Percentiles rank a stretch among this genome's conserved stretches.
These are phyloP conservation scores for Echria macrotheca DNA, from an alignment of 495 filamentous ascomycete genomes.

Conservation along the genomic window DNA sequence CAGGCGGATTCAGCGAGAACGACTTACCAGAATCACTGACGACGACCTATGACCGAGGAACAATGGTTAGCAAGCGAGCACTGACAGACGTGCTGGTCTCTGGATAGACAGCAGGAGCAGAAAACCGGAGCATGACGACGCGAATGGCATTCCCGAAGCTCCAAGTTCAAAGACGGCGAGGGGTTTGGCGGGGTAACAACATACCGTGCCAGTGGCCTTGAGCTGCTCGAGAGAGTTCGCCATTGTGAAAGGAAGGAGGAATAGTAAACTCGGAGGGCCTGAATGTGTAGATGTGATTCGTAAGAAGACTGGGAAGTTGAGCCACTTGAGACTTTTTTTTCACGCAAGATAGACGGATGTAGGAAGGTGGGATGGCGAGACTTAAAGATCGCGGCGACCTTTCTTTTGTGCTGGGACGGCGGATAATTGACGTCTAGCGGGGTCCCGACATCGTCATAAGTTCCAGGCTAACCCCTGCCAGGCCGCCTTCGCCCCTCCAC, in stretches of 20 bases:
- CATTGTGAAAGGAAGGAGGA: constrained; percentile 49
- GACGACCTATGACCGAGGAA: constrained; percentile 56
- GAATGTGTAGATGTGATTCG: too few relatives aligned
- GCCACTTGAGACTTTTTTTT: too few relatives aligned
- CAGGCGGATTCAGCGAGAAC: background rate
- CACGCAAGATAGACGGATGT: too few relatives aligned
- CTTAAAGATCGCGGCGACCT: constrained; percentile 4
- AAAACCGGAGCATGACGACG: constrained; percentile 2
- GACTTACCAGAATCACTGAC: constrained; percentile 92
- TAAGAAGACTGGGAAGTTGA: too few relatives aligned
- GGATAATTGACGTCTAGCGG: constrained; percentile 11
- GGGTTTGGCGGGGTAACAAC: constrained; percentile 48
- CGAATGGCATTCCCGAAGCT: constrained; percentile 5
- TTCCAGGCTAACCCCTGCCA: background rate
- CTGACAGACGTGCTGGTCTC: too few relatives aligned
- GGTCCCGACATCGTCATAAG: constrained; percentile 11
- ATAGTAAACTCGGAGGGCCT: too few relatives aligned
- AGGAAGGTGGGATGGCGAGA: background rate
- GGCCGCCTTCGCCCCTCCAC: background rate
- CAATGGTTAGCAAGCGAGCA: constrained; percentile 23
- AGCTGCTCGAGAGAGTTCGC: constrained; percentile 88
- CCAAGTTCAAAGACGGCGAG: constrained; percentile 15
- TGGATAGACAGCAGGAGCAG: background rate
- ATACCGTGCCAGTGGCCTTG: constrained; percentile 90
- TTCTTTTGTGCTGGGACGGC: constrained; percentile 13